Conservation (phyloP, 208 protist species). For the Balamuthia mandrillaris region DNA sequence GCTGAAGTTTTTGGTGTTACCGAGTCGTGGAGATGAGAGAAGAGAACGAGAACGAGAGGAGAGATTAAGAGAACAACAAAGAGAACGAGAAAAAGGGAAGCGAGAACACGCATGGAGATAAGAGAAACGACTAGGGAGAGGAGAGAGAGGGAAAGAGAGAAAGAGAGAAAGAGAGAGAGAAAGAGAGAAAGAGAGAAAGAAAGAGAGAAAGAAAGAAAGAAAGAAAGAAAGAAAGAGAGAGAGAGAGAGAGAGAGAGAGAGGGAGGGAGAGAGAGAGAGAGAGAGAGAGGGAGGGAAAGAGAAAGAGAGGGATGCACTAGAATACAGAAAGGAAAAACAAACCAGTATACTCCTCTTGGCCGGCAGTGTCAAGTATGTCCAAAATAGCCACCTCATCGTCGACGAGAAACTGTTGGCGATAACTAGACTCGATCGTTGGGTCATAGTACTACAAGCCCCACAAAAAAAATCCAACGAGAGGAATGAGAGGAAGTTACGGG, state of each 20-base stretch:
- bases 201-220: background rate
- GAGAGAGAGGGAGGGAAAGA: background rate
- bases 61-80: too few relatives aligned
- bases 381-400: conserved; percentile 3
- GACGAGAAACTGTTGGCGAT: conserved; percentile 12
- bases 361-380: conserved; percentile 32
- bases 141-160: too few relatives aligned
- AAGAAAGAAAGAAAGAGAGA: background rate
- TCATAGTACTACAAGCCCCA: too few relatives aligned
- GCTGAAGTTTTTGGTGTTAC: too few relatives aligned
- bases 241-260: background rate
- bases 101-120: too few relatives aligned
- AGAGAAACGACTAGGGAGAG: too few relatives aligned
- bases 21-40: too few relatives aligned
- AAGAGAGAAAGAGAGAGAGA: too few relatives aligned
- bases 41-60: too few relatives aligned
- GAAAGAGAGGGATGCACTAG: background rate
- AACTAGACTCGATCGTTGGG: conserved; percentile 33
- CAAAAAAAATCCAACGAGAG: background rate
- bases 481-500: background rate
- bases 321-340: background rate
- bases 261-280: background rate
- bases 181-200: background rate
- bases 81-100: too few relatives aligned
- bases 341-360: conserved; percentile 18